Evolutionary conservation across 2,329 filamentous ascomycete species (phyloP), one percentile per base, ranked within the genome.

Genomic region (Elsinoe batatas): DNA sequence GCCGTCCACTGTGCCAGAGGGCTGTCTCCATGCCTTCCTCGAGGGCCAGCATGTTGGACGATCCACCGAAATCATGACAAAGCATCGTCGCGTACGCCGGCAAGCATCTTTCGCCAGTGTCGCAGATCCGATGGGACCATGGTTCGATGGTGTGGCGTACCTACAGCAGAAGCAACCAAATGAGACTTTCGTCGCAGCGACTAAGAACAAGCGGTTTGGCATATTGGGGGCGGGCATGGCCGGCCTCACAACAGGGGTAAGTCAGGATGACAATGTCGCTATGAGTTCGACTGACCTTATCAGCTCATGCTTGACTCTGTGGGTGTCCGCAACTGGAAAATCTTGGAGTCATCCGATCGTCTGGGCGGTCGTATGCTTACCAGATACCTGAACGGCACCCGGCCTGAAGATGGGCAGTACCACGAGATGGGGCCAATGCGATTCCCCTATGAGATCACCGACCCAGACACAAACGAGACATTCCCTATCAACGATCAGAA

Each of bases 351-450:
- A 0, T 77, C 76, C 5, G 67, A 79, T 38, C 74, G 83, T 10
- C 74, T 85, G 11, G 83, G 83, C 13, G 82, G 83, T 2, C 77
- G 83, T 15, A 77, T 86, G 0, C 79, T 80, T 56, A 86, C 83
- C 1, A 75, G 75, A 55, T 85, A 85, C 56, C 74, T 86, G 1
- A 76, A 76, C 2, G 79, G 76, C 3, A 79, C 76, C 3, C 76
- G 73, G 0, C 79, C 80, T 0, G 76, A 78, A 17, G 74, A 84
- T 58, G 85, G 85, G 62, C 81, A 82, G 15, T 85, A 86, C 64
- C 81, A 85, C 62, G 83, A 85, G 63, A 77, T 78, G 79, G 83
- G 83, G 0, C 80, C 81, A 0, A 85, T 85, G 81, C 72, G 82
- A 1, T 81, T 85, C 59, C 82, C 83, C 0, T 71, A 78, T n/a